These are phyloP conservation scores for Aspergillus quadrilineatus DNA, from an alignment of 2,329 filamentous ascomycete species.

Conservation along the genomic window DNA sequence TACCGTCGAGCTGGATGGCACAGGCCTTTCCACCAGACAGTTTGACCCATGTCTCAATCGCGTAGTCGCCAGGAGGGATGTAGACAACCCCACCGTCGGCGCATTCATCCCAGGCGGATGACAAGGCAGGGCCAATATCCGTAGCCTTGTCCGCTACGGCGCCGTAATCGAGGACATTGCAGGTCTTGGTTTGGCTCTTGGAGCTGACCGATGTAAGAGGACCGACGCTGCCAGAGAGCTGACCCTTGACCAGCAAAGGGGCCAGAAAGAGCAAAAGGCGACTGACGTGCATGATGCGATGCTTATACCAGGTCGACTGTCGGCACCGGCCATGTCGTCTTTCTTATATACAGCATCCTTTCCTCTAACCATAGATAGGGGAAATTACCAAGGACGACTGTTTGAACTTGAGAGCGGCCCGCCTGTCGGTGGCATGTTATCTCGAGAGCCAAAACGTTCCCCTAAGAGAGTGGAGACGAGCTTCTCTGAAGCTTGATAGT, in stretches of 20 bases:
- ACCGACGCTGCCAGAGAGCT: conserved; percentile 19
- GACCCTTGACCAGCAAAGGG: conserved; percentile 12
- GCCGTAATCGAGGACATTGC: conserved; percentile 55
- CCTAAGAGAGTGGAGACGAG: conserved; percentile 2
- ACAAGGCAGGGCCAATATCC: conserved; percentile 52
- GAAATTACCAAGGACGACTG: conserved; percentile 2
- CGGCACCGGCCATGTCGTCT: background rate
- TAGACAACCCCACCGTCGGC: conserved; percentile 52
- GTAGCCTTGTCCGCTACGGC: conserved; percentile 52
- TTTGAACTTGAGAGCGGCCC: conserved; percentile 6
- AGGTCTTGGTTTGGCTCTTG: conserved; percentile 34
- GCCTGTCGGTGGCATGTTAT: background rate
- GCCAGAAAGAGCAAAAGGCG: conserved; percentile 4
- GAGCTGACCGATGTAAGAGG: conserved; percentile 12
- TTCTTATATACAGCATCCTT: background rate
- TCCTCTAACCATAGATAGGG: background rate
- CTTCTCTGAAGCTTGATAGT: conserved; percentile 2
- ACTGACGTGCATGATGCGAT: conserved; percentile 7
- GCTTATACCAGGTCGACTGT: background rate
- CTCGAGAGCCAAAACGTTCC: background rate
- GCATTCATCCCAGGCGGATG: conserved; percentile 52
- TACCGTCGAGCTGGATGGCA: conserved; percentile 55
- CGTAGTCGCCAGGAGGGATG: conserved; percentile 52
- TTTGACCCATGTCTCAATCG: conserved; percentile 51
- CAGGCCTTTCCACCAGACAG: conserved; percentile 49